Conservation (phyloP, 2,329 filamentous ascomycete genomes). For the Xylariaceae sp. region DNA sequence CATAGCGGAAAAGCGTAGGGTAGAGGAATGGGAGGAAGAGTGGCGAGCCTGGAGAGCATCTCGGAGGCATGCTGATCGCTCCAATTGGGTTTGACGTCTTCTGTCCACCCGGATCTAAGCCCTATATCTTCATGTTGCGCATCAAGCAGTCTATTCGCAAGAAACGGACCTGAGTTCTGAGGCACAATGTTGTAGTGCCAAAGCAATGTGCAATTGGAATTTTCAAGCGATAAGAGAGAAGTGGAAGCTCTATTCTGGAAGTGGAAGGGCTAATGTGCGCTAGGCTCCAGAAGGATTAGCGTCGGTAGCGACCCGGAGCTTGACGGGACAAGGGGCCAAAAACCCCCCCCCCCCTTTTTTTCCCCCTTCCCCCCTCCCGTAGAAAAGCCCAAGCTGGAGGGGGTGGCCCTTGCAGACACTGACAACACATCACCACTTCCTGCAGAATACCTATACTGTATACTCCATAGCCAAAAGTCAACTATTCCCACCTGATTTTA, state of each 20-base stretch:
- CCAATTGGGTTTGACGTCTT: slow-evolving; percentile 8
- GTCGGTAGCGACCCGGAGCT: slow-evolving; percentile 26
- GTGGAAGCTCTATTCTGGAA: background rate
- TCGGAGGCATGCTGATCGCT: slow-evolving; percentile 47
- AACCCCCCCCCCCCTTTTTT: too few species aligned
- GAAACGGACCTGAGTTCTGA: too few species aligned
- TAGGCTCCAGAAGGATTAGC: slow-evolving; percentile 17
- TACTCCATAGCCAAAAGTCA: background rate
- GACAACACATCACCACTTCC: slow-evolving; percentile 25
- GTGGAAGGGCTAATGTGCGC: background rate
- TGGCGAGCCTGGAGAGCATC: slow-evolving; percentile 46
- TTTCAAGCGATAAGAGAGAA: slow-evolving; percentile 32
- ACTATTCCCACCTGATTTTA: slow-evolving; percentile 4
- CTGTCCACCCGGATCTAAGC: background rate
- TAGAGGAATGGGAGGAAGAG: slow-evolving; percentile 58
- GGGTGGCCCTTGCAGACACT: slow-evolving; percentile 25
- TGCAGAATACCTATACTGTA: background rate
- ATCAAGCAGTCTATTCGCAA: too few species aligned
- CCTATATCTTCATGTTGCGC: background rate
- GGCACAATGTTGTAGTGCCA: background rate
- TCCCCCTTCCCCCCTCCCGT: too few species aligned
- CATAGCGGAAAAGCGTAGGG: slow-evolving; percentile 50
- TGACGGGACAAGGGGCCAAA: slow-evolving; percentile 6
- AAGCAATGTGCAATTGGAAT: background rate
- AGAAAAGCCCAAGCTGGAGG: too few species aligned